phyloP scores from a whole-genome alignment of 768 basidiomycete species.

The Boletus huronensis region DNA sequence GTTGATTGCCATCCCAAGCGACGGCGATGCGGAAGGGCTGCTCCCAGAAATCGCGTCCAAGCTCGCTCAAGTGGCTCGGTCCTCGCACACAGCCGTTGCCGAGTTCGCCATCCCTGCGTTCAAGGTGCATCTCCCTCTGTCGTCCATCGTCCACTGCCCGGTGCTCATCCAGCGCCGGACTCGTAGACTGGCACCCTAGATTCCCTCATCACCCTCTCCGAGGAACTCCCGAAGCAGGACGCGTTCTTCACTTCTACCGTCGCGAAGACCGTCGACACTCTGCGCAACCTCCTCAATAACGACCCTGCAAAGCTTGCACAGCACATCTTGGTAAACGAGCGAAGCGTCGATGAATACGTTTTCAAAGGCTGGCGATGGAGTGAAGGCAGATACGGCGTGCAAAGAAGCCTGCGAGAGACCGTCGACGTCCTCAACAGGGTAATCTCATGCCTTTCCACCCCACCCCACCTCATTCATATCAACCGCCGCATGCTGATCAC shows the following conservation, averaged over 20 bases:
- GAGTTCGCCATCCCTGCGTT: slow-evolving; percentile 78
- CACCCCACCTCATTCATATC: slow-evolving; percentile 19
- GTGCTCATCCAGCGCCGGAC: slow-evolving; percentile 8
- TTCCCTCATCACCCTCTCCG: slow-evolving; percentile 81
- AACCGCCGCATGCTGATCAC: slow-evolving; percentile 23
- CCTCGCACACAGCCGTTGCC: slow-evolving; percentile 48
- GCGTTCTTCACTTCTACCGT: slow-evolving; percentile 80
- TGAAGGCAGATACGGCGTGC: slow-evolving; percentile 81
- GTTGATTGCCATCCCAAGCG: slow-evolving; percentile 82
- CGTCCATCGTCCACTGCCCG: background rate
- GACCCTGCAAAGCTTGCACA: slow-evolving; percentile 72
- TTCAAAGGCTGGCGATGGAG: slow-evolving; percentile 92
- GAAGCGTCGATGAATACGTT: slow-evolving; percentile 73
- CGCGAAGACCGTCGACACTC: slow-evolving; percentile 91
- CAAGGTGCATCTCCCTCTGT: slow-evolving; percentile 59
- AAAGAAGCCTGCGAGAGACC: slow-evolving; percentile 78
- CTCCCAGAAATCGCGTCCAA: slow-evolving; percentile 63
- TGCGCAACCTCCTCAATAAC: slow-evolving; percentile 87
- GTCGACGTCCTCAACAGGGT: slow-evolving; percentile 86
- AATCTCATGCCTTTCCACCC: slow-evolving; percentile 19
- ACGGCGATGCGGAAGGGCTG: slow-evolving; percentile 79
- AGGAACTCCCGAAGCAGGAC: slow-evolving; percentile 91
- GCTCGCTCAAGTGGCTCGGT: slow-evolving; percentile 55
- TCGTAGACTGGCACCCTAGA: slow-evolving; percentile 91
- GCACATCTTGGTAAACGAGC: slow-evolving; percentile 78